These are phyloP conservation scores for Blastobotrys niveus DNA, from an alignment of 1,139 yeast species.

Conservation along the genomic window DNA sequence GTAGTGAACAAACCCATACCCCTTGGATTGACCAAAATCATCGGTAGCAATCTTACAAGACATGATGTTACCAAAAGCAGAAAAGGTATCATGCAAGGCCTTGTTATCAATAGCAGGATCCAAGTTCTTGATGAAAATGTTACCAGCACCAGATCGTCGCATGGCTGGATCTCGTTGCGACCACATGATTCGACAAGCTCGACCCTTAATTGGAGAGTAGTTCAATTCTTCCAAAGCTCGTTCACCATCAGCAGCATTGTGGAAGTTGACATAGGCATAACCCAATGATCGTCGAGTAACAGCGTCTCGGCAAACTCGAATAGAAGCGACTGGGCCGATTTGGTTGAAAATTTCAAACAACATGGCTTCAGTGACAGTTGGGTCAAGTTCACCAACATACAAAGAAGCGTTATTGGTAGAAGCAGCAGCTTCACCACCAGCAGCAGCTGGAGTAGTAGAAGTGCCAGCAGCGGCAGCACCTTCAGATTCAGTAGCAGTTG, in stretches of 20 bases:
- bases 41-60: conserved; percentile 98
- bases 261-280: conserved; percentile 97
- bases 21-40: conserved; percentile 85
- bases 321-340: conserved; percentile 92
- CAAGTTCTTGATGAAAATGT: conserved; percentile 96
- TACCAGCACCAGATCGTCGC: conserved; percentile 95
- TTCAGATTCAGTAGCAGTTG: neutral
- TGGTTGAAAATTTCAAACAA: conserved; percentile 93
- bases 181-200: conserved; percentile 99
- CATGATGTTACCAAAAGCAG: conserved; percentile 92
- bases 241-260: conserved; percentile 84
- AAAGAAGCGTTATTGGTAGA: conserved; percentile 69
- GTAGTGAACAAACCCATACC: conserved; percentile 97
- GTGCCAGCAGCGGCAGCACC: conserved; percentile 14
- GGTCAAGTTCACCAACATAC: conserved; percentile 96
- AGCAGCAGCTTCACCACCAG: conserved; percentile 23
- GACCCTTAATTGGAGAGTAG: conserved; percentile 90
- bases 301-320: conserved; percentile 99
- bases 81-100: conserved; percentile 96
- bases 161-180: conserved; percentile 97
- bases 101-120: conserved; percentile 98
- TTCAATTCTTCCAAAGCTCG: conserved; percentile 93
- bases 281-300: conserved; percentile 95
- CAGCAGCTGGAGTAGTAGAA: conserved; percentile 22
- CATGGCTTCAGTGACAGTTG: conserved; percentile 88